These are phyloP conservation scores for Flaveria floridana DNA, from an alignment of 140 eudicot species.

Conservation along the genomic window DNA sequence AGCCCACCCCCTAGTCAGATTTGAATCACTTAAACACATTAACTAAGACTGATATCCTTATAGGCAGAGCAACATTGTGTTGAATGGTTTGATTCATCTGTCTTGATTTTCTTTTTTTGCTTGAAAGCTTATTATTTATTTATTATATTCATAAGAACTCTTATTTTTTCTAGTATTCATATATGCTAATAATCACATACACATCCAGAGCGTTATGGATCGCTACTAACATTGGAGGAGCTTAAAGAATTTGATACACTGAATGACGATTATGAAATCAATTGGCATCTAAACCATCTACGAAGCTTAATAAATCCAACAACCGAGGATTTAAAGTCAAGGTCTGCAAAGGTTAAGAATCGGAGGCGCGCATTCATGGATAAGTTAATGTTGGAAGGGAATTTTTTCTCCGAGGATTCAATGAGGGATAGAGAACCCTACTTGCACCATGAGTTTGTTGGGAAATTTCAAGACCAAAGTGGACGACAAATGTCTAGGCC, in stretches of 20 bases:
- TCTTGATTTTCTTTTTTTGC: not conserved
- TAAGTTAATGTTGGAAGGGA: conserved; percentile 60
- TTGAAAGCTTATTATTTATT: not conserved
- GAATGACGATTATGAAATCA: conserved; percentile 75
- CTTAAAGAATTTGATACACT: conserved; percentile 72
- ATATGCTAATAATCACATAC: conserved; percentile 5
- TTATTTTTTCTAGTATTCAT: not conserved
- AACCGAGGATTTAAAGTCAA: conserved; percentile 57
- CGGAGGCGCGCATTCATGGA: conserved; percentile 92
- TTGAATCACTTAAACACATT: no score
- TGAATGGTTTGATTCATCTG: conserved; percentile 8
- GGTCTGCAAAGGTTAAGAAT: conserved; percentile 71
- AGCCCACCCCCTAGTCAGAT: not conserved
- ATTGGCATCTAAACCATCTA: conserved; percentile 87
- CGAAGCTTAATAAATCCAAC: conserved; percentile 71
- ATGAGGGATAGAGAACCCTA: conserved; percentile 99
- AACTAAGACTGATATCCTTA: not conserved
- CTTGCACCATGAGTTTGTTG: conserved; percentile 86
- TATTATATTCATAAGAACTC: not conserved
- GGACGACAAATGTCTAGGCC: conserved; percentile 94
- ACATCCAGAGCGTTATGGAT: conserved; percentile 74
- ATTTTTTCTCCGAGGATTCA: conserved; percentile 88
- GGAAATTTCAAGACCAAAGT: conserved; percentile 79
- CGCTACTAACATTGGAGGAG: conserved; percentile 69
- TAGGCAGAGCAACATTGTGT: not conserved